These are phyloP conservation scores for Picea sitchensis DNA, from an alignment of 75 land plant species.

Conservation along the genomic window DNA sequence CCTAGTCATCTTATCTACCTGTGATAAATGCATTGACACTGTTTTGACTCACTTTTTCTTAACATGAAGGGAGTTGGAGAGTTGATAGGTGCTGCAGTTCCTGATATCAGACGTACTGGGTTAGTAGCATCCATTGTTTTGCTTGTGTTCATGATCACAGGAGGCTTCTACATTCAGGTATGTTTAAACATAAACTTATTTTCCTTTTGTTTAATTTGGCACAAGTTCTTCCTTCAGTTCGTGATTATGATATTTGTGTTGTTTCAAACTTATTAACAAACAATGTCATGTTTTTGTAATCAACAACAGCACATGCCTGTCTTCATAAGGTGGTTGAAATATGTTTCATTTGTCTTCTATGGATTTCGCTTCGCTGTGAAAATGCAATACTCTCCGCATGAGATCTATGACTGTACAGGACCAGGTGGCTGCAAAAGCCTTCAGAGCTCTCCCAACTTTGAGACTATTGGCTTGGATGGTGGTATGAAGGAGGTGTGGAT, in stretches of 20 bases:
- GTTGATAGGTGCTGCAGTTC: conserved; percentile 32
- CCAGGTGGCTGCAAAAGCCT: conserved; percentile 24
- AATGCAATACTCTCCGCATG: conserved; percentile 33
- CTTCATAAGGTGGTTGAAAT: conserved; percentile 44
- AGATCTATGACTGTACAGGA: conserved; percentile 31
- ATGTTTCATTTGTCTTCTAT: conserved; percentile 36
- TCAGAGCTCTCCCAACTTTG: conserved; percentile 21
- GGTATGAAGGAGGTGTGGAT: conserved; percentile 36
- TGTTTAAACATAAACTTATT: neutral
- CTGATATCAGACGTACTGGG: conserved; percentile 28
- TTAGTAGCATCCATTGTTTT: conserved; percentile 30
- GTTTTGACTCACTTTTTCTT: neutral
- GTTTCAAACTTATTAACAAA: neutral
- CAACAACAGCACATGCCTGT: conserved; percentile 36
- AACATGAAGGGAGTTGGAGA: conserved; percentile 32
- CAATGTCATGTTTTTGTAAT: neutral
- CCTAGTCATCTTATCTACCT: neutral
- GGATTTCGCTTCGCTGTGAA: conserved; percentile 37
- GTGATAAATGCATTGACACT: neutral
- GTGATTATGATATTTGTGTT: neutral
- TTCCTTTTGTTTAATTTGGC: neutral
- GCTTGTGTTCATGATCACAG: conserved; percentile 38
- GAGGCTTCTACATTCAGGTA: conserved; percentile 53
- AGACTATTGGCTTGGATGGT: conserved; percentile 23
- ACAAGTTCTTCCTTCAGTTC: neutral